A percentile compares a stretch with the other conserved stretches of the same genome.
Conservation (phyloP, 2,329 filamentous ascomycete genomes). For the Neofusicoccum parvum region DNA sequence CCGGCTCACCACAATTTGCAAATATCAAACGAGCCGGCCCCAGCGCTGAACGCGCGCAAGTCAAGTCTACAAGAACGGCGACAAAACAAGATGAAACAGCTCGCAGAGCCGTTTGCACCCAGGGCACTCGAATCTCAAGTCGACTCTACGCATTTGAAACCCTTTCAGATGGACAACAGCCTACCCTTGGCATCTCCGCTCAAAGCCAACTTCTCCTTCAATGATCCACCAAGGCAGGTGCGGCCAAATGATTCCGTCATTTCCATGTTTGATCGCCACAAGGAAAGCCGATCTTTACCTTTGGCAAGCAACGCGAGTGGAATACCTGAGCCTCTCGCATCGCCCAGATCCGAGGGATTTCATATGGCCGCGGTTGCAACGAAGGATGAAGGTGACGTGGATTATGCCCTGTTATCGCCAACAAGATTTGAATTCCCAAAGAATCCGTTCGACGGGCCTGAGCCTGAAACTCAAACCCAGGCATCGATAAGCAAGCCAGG, state of each 20-base stretch:
- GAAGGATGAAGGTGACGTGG: slow-evolving; percentile 35
- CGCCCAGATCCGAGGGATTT: slow-evolving; percentile 44
- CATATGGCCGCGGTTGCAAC: slow-evolving; percentile 34
- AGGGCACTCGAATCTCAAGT: not conserved
- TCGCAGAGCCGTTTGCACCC: slow-evolving; percentile 7
- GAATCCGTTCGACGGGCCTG: slow-evolving; percentile 31
- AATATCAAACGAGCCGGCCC: not conserved
- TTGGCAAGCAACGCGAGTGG: not conserved
- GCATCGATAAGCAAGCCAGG: not conserved
- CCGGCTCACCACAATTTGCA: not conserved
- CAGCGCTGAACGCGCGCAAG: not conserved
- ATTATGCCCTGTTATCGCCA: slow-evolving; percentile 42
- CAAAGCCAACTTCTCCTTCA: slow-evolving; percentile 17
- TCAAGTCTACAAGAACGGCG: slow-evolving; percentile 17
- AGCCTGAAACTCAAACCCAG: not conserved
- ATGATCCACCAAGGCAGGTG: slow-evolving; percentile 12
- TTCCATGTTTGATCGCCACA: slow-evolving; percentile 19
- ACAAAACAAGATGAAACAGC: slow-evolving; percentile 19
- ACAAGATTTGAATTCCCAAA: slow-evolving; percentile 45
- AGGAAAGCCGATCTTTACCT: not conserved
- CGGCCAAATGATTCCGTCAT: slow-evolving; percentile 21
- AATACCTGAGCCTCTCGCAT: slow-evolving; percentile 26
- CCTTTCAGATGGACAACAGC: not conserved
- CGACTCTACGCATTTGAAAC: not conserved
- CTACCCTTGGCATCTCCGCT: slow-evolving; percentile 12